Base-by-base conservation (phyloP, 148 eudicot genomes). In the Vaccinium vitisidaea region DNA sequence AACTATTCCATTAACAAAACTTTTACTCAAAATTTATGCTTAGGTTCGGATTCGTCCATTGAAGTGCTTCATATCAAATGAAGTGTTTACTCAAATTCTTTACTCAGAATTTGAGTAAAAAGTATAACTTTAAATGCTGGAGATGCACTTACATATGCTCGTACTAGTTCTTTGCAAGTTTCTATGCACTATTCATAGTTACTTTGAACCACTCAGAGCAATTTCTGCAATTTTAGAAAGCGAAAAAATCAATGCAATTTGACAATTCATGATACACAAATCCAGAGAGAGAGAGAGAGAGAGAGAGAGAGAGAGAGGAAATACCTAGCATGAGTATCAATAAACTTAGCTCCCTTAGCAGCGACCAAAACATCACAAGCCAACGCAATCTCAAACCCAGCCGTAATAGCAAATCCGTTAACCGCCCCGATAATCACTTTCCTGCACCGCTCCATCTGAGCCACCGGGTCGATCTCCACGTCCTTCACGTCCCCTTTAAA, bases 381-480 rank as follows among this genome's bases (percentile, higher is more conserved):
- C 53, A 97, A 89, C n/a, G 98, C 93, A 67, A 97, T 94, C 93
- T 97, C 99, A 71, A 97, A 94, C 21, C 99, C 99, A 58, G 91
- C 99, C 16, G 99, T 97, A 32, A 94, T 90, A 12, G 99, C 98
- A 39, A 93, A 97, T 16, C 99, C 98, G 55, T 84, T 80, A 14
- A 97, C 85, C 1, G 98, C 99, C 61, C 98, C 99, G 59, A 97
- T 88, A 0, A 97, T 95, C 39, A 94, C 94, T 84, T 95, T 97
- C 83, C 87, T 75, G 75, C 99, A 95, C 48, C 85, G 86, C 88
- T 95, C 98, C 98, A 97, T 97, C 89, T 97, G 99, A 50, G 83
- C 93, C 56, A 97, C 96, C 63, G 93, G 90, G 75, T 94, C 99
- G 19, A 75, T 48, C 79, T 94, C 95, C 6, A 82, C 56, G 80